phyloP scores from a whole-genome alignment of 2,329 filamentous ascomycete species.

The Tolypocladium amazonense region DNA sequence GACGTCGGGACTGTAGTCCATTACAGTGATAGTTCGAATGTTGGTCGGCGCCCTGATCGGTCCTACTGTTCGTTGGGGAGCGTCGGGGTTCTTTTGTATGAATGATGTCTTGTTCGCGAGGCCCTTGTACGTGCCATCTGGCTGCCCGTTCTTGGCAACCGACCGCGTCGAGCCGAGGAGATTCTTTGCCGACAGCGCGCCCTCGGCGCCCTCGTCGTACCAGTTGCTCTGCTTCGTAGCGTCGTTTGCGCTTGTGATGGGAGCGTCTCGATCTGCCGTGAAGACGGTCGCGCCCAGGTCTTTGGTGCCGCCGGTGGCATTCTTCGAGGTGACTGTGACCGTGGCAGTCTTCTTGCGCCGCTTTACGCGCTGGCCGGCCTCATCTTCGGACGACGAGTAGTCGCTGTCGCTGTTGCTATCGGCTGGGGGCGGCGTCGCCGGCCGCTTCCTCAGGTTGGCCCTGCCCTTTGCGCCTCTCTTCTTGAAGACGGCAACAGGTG shows the following conservation, averaged over 20 bases:
- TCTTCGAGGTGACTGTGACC: conserved; percentile 54
- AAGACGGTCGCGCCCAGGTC: conserved; percentile 43
- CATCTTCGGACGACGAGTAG: conserved; percentile 67
- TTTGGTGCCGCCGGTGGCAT: conserved; percentile 18
- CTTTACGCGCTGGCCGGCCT: conserved; percentile 68
- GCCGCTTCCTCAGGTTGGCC: conserved; percentile 68
- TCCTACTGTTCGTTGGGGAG: conserved; percentile 59
- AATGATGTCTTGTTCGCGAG: conserved; percentile 62
- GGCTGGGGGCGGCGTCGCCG: conserved; percentile 64
- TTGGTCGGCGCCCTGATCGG: conserved; percentile 85
- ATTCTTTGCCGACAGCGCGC: conserved; percentile 36
- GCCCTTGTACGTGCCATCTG: conserved; percentile 68
- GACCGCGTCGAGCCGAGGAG: conserved; percentile 47
- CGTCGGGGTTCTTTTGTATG: conserved; percentile 72
- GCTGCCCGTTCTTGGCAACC: conserved; percentile 19
- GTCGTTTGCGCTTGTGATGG: conserved; percentile 63
- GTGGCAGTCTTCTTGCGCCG: conserved; percentile 58
- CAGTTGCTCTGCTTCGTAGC: conserved; percentile 84
- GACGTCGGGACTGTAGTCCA: conserved; percentile 83
- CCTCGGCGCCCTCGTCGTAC: conserved; percentile 64
- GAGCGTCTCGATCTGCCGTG: conserved; percentile 49
- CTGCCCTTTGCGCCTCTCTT: conserved; percentile 71
- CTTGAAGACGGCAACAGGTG: conserved; percentile 66
- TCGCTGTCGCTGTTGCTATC: conserved; percentile 49
- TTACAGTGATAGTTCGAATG: conserved; percentile 80